These are phyloP conservation scores for Phytophthora nicotianae DNA, from an alignment of 352 stramenopile genomes.

Conservation along the genomic window DNA sequence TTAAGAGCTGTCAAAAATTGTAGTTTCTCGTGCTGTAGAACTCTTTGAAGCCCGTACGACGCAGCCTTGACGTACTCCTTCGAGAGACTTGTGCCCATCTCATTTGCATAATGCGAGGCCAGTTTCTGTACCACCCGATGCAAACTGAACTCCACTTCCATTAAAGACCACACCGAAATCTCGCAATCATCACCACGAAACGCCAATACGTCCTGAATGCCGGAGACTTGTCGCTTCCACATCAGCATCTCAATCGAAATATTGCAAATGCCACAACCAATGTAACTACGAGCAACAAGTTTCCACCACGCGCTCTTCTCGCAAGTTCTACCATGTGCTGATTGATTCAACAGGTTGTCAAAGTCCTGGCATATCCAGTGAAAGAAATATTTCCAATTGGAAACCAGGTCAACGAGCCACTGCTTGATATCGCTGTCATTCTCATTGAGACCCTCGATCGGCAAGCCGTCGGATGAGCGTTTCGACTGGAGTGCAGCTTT, in stretches of 20 bases:
- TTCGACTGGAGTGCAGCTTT: constrained; percentile 28
- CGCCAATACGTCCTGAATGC: background rate
- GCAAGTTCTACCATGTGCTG: constrained; percentile 9
- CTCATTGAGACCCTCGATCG: constrained; percentile 23
- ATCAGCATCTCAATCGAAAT: constrained; percentile 45
- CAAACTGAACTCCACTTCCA: constrained; percentile 64
- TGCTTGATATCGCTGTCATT: constrained; percentile 36
- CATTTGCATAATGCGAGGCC: constrained; percentile 25
- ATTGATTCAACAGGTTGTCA: constrained; percentile 25
- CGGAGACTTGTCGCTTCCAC: constrained; percentile 3
- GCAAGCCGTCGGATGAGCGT: constrained; percentile 26
- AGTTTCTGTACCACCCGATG: constrained; percentile 54
- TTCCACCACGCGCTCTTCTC: constrained; percentile 45
- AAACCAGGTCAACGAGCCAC: constrained; percentile 53
- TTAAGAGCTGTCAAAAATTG: constrained; percentile 30
- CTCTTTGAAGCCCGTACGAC: constrained; percentile 39
- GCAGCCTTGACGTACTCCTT: constrained; percentile 43
- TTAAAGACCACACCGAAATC: constrained; percentile 51
- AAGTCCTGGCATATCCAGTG: constrained; percentile 54
- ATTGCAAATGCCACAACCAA: constrained; percentile 59
- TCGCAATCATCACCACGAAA: constrained; percentile 11
- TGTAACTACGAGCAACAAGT: constrained; percentile 48
- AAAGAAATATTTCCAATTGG: constrained; percentile 63
- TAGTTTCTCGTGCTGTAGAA: constrained; percentile 37
- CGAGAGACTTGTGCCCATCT: constrained; percentile 39